Evolutionary conservation across 2,329 filamentous ascomycete species (phyloP).

Genomic region (Hypoxylon sp.): DNA sequence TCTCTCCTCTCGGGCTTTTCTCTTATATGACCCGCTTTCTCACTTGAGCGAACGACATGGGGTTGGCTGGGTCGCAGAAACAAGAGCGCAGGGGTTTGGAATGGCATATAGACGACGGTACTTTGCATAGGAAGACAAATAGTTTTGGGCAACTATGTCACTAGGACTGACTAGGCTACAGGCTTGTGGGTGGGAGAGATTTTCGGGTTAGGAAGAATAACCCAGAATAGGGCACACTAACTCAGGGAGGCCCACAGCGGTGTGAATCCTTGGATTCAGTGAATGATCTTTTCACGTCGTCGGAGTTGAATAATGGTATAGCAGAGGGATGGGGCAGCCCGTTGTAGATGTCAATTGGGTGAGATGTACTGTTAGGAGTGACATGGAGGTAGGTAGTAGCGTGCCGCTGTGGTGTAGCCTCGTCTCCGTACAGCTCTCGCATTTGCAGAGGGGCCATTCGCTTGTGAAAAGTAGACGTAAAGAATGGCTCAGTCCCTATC

Average conservation of each 20-base stretch:
- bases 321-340: slow-evolving; percentile 5
- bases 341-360: slow-evolving; percentile 18
- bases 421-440: slow-evolving; percentile 25
- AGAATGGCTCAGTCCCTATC: slow-evolving; percentile 20
- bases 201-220: slow-evolving; percentile 30
- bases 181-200: slow-evolving; percentile 38
- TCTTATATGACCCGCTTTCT: slow-evolving; percentile 50
- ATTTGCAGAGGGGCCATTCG: slow-evolving; percentile 23
- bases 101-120: slow-evolving; percentile 42
- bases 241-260: slow-evolving; percentile 38
- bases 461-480: slow-evolving; percentile 20
- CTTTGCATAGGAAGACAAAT: slow-evolving; percentile 32
- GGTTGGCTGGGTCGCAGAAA: slow-evolving; percentile 41
- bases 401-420: slow-evolving; percentile 34
- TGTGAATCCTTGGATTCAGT: slow-evolving; percentile 28
- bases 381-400: slow-evolving; percentile 26
- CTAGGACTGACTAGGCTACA: slow-evolving; percentile 46
- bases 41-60: slow-evolving; percentile 47
- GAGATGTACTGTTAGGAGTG: slow-evolving; percentile 15
- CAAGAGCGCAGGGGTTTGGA: slow-evolving; percentile 44
- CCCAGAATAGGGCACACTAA: slow-evolving; percentile 36
- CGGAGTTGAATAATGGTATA: slow-evolving; percentile 16
- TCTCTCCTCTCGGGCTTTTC: slow-evolving; percentile 46
- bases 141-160: slow-evolving; percentile 40
- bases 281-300: slow-evolving; percentile 14